Evolutionary conservation across 495 filamentous ascomycete genomes (phyloP).

Genomic region (Aspergillus haitiensis): DNA sequence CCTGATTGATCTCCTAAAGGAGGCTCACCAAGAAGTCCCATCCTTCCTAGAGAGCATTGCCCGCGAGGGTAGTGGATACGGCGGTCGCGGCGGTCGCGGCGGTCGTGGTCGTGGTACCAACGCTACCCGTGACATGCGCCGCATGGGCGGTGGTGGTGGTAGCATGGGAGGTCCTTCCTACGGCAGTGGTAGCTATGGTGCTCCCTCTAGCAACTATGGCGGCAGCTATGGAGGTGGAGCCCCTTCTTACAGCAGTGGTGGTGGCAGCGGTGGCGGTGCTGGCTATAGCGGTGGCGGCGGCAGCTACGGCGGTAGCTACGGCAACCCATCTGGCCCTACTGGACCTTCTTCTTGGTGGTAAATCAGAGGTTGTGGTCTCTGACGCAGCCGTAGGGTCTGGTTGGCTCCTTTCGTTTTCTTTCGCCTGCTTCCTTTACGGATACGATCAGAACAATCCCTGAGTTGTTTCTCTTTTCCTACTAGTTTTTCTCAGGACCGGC

Average conservation of each 20-base stretch:
- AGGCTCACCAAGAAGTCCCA: constrained; percentile 96
- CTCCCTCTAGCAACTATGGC: constrained; percentile 38
- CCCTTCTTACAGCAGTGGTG: constrained; percentile 42
- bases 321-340: constrained; percentile 80
- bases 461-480: constrained; percentile 44
- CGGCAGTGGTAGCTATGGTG: constrained; percentile 48
- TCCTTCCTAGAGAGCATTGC: constrained; percentile 93
- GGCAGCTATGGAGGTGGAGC: constrained; percentile 48
- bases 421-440: constrained; percentile 41
- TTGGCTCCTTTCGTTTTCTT: constrained; percentile 45
- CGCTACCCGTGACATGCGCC: constrained; percentile 89
- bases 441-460: constrained; percentile 52
- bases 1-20: constrained; percentile 92
- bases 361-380: constrained; percentile 50
- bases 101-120: constrained; percentile 62
- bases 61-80: constrained; percentile 81
- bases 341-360: constrained; percentile 97
- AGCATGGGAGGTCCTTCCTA: constrained; percentile 32
- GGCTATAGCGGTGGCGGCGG: constrained; percentile 35
- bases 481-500: constrained; percentile 48
- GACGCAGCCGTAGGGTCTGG: constrained; percentile 50
- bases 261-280: constrained; percentile 66
- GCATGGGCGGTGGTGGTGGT: constrained; percentile 42
- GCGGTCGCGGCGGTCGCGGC: constrained; percentile 69
- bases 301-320: constrained; percentile 55